Evolutionary conservation across 345 rosid genomes (phyloP), one percentile per base, ranked within the genome.

Genomic region (Lepidium didymum): DNA sequence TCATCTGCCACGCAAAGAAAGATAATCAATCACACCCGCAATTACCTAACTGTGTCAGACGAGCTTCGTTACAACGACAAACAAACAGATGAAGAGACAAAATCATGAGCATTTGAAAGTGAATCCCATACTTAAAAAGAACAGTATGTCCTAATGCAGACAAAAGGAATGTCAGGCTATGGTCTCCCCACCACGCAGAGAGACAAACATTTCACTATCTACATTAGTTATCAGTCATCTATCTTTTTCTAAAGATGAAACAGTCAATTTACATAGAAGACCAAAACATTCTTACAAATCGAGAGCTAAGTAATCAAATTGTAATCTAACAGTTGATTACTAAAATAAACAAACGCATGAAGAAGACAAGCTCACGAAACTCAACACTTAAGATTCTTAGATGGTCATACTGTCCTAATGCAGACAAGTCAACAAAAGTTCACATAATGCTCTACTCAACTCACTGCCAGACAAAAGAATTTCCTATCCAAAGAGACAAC

Each of bases 1-100:
- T 89, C 96, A 89, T 89, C 96, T 89, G 86, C 55, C 75, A 84
- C 75, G 53, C 23, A 75, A 41, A 57, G 37, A 65, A 38, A 56
- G 21, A 57, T 19, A n/a, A 37, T 33, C 7, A 38, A 69, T 61
- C 46, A 52, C 16, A 29, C 4, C 8, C 60, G 9, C 40, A 16
- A 19, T 33, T 13, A 53, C 41, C 43, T 4, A 41, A 37, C 9
- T 51, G 59, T 31, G 12, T 18, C 46, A 15, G 34, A 55, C 2
- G 11, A 45, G 11, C 46, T 46, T 31, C 65, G 29, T 3, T 15
- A 44, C 53, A 31, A 45, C 45, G 33, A 33, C 34, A 63, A 34
- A 45, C 44, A 46, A 19, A 62, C 67, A 62, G 0, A 53, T 43
- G 44, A 54, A 67, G 44, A 49, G 64, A 56, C 38, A 45, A 56